Evolutionary conservation across 495 filamentous ascomycete species (phyloP).

Genomic region (Schizothecium vesticola): DNA sequence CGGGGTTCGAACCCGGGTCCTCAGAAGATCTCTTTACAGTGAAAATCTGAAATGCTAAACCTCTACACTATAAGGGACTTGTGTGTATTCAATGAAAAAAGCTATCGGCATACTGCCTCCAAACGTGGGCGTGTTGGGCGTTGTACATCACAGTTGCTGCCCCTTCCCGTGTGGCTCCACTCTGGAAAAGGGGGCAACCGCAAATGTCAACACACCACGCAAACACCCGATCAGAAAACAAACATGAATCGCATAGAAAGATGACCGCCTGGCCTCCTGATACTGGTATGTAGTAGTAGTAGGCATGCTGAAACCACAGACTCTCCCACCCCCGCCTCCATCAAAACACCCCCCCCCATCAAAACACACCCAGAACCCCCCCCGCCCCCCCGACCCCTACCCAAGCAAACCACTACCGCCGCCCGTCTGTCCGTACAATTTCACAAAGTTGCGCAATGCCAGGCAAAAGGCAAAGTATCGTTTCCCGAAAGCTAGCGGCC

Average conservation of each 20-base stretch:
- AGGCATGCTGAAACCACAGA: background rate
- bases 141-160: background rate
- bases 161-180: background rate
- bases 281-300: background rate
- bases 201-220: background rate
- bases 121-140: background rate
- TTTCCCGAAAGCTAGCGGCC: too few species aligned
- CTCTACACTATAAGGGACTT: slow-evolving; percentile 5
- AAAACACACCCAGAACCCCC: too few species aligned
- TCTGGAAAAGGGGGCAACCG: background rate
- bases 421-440: background rate
- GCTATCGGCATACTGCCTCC: background rate
- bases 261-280: background rate
- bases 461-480: background rate
- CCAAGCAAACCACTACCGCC: background rate
- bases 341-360: background rate
- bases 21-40: background rate
- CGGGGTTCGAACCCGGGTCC: slow-evolving; percentile 10
- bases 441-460: background rate
- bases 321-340: background rate
- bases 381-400: background rate
- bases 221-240: background rate
- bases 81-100: background rate
- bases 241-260: background rate
- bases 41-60: slow-evolving; percentile 13